Base-by-base conservation (phyloP, 805 yeast genomes). In the Barnettozyma sp. region DNA sequence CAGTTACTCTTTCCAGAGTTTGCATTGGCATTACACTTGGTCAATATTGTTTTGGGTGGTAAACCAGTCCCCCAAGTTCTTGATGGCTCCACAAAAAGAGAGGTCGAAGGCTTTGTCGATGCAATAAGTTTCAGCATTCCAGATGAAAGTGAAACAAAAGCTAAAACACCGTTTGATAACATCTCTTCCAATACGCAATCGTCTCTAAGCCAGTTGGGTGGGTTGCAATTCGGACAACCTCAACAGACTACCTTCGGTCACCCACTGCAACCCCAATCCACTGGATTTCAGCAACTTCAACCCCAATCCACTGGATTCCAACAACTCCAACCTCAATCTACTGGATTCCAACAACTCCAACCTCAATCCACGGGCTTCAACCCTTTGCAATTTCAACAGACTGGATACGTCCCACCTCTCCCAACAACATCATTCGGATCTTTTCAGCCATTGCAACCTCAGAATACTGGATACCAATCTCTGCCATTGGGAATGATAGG, bases 1-100 rank as follows among this genome's bases (percentile, higher is more conserved):
- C 70, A 76, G 37, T 71, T 90, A 42, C 62, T 90, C 48, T 90
- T 88, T 55, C 97, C 97, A 2, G 97, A 90, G 58, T 90, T 90
- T 66, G 94, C 94, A 12, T 66, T 90, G 45, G 87, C 95, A 13
- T 76, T 90, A 68, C 90, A 87, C 58, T 67, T 90, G 48, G 87
- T 95, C 55, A 82, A 83, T 48, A 60, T 76, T 51, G 82, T 81
- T 0, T 67, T 84, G 47, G 76, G 74, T 48, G 95, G 95, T 24
- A 87, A 83, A 46, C 65, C 78, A 7, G 66, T 88, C 41, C 97
- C 97, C 3, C 65, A 65, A 28, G 68, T 66, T 26, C 61, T 90
- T 46, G 95, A 94, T 21, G 70, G 71, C 15, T 77, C 72, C 43
- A 76, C 86, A 62, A 67, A 68, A 52, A 83, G 82, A 53, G 97